Evolutionary conservation across 352 stramenopile species (phyloP).

Genomic region (Lagenidium sp.): DNA sequence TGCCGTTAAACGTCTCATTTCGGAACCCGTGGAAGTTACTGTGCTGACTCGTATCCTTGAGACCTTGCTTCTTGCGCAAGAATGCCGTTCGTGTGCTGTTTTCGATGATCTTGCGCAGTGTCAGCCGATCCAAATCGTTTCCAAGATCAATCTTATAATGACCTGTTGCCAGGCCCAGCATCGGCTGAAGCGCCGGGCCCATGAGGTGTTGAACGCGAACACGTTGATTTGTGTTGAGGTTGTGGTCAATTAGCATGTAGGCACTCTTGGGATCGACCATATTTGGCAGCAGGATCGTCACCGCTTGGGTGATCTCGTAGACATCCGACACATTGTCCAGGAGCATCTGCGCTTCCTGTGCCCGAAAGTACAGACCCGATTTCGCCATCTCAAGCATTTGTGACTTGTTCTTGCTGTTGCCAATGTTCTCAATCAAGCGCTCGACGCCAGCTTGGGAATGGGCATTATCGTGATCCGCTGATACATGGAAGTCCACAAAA

Average conservation of each 20-base stretch:
- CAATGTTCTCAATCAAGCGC: constrained; percentile 72
- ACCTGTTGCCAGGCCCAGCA: constrained; percentile 46
- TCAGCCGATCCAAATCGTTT: constrained; percentile 54
- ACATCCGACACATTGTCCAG: constrained; percentile 57
- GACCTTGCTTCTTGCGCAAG: constrained; percentile 44
- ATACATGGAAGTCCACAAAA: constrained; percentile 75
- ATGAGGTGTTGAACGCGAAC: constrained; percentile 63
- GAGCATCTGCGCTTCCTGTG: constrained; percentile 54
- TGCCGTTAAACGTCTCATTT: constrained; percentile 66
- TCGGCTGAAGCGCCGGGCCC: constrained; percentile 42
- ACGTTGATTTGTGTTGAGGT: constrained; percentile 33
- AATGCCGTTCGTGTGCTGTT: constrained; percentile 73
- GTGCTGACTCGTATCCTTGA: constrained; percentile 71
- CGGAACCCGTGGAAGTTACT: constrained; percentile 67
- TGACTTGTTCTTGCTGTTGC: constrained; percentile 61
- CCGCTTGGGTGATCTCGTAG: constrained; percentile 50
- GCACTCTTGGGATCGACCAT: constrained; percentile 64
- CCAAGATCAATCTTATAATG: constrained; percentile 66
- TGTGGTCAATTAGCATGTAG: constrained; percentile 52
- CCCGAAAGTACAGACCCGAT: constrained; percentile 56
- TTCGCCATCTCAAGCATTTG: constrained; percentile 80
- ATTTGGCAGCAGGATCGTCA: constrained; percentile 55
- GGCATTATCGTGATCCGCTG: constrained; percentile 48
- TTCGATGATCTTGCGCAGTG: constrained; percentile 64
- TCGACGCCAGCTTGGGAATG: constrained; percentile 58